Percentiles rank a stretch among this genome's conserved stretches.
Evolutionary conservation across 352 stramenopile species (phyloP).

Genomic region (Aphanomyces astaci): DNA sequence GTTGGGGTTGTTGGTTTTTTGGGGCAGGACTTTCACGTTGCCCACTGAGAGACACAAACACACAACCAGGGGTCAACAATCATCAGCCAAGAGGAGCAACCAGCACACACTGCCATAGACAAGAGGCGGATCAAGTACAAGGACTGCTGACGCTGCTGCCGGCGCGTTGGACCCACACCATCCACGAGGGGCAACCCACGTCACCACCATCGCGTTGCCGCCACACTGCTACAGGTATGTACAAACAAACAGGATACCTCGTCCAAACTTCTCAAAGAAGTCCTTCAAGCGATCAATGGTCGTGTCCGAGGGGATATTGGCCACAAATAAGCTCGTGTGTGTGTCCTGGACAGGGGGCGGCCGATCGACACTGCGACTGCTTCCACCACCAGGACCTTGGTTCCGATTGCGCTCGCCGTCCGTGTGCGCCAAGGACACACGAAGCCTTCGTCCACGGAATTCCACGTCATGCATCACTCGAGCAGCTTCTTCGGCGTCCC

Average conservation of each 20-base stretch:
- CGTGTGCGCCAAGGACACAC: slow-evolving; percentile 4
- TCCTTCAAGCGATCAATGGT: slow-evolving; percentile 51
- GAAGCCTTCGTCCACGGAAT: background rate
- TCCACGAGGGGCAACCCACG: slow-evolving; percentile 5
- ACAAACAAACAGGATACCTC: slow-evolving; percentile 26
- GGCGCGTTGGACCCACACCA: background rate
- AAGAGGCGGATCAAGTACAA: background rate
- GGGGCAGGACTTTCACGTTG: slow-evolving; percentile 55
- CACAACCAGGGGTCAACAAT: background rate
- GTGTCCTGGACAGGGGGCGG: background rate
- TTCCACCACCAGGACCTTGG: slow-evolving; percentile 13
- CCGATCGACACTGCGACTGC: background rate
- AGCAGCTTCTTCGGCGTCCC: slow-evolving; percentile 34
- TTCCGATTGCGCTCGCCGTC: slow-evolving; percentile 21
- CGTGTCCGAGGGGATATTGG: slow-evolving; percentile 53
- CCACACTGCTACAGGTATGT: too few relatives aligned
- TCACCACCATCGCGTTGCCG: background rate
- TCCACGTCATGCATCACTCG: background rate
- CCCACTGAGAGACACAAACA: slow-evolving; percentile 33
- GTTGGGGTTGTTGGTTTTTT: slow-evolving; percentile 32
- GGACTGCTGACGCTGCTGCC: background rate
- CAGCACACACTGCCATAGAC: background rate
- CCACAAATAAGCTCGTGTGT: slow-evolving; percentile 50
- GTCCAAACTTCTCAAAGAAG: slow-evolving; percentile 48
- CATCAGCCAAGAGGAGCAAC: background rate